A percentile compares a stretch with the other conserved stretches of the same genome.
Conservation (phyloP, 129 eudicot genomes). For the Ambrosia trifida region DNA sequence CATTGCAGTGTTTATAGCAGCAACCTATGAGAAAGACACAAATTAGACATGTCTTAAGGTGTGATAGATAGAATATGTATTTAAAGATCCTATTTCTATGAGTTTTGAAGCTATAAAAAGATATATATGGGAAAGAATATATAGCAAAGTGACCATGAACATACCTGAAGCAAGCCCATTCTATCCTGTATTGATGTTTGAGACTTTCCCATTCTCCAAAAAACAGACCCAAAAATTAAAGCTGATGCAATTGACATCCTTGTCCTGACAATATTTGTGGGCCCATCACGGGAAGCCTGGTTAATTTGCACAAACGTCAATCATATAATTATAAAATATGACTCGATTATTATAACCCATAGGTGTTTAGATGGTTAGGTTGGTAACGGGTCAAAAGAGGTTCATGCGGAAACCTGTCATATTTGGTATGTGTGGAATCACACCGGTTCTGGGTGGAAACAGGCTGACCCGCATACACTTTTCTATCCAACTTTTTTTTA, state of each 20-base stretch:
- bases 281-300: constrained; percentile 99
- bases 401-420: background rate
- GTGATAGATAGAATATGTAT: background rate
- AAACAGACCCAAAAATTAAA: constrained; percentile 91
- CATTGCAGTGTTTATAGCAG: constrained; percentile 99
- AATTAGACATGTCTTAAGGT: background rate
- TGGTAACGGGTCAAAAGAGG: background rate
- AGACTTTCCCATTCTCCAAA: constrained; percentile 97
- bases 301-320: constrained; percentile 23
- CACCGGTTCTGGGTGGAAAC: background rate
- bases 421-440: background rate
- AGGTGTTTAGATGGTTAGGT: background rate
- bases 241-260: constrained; percentile 99
- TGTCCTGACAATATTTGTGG: constrained; percentile 88
- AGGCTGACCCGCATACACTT: background rate
- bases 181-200: constrained; percentile 97
- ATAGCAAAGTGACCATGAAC: constrained; percentile 6
- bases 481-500: background rate
- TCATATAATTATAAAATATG: constrained; percentile 5
- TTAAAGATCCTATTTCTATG: constrained; percentile 1
- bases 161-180: constrained; percentile 97
- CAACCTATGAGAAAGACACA: constrained; percentile 53
- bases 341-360: background rate
- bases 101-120: constrained; percentile 3
- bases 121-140: constrained; percentile 5